phyloP scores from a whole-genome alignment of 257 asterid species.

The Fraxinus cuspidata region DNA sequence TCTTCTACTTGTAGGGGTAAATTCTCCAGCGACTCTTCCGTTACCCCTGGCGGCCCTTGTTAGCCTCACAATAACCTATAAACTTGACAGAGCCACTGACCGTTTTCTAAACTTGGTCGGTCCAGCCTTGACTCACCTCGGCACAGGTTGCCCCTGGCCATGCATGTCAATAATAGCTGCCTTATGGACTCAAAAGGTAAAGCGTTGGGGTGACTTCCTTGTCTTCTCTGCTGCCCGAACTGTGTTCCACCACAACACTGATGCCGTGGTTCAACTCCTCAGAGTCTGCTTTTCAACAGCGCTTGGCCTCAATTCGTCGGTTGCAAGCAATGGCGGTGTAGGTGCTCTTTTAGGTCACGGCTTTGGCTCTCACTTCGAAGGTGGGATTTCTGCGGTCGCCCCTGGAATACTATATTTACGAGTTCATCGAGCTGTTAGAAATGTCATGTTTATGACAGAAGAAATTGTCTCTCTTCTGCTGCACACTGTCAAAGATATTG shows the following conservation, averaged over 20 bases:
- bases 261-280: constrained; percentile 90
- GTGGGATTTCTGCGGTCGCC: constrained; percentile 83
- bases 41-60: constrained; percentile 86
- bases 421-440: constrained; percentile 82
- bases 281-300: constrained; percentile 76
- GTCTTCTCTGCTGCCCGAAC: constrained; percentile 81
- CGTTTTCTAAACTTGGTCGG: constrained; percentile 67
- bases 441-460: constrained; percentile 70
- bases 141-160: constrained; percentile 96
- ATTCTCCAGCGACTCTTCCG: constrained; percentile 73
- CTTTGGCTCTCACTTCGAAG: constrained; percentile 70
- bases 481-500: constrained; percentile 74
- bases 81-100: constrained; percentile 65
- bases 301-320: constrained; percentile 63
- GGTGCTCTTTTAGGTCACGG: constrained; percentile 99
- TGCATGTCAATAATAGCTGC: constrained; percentile 84
- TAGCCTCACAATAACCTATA: constrained; percentile 94
- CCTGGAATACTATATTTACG: constrained; percentile 88
- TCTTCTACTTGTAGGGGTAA: constrained; percentile 56
- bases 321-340: constrained; percentile 66
- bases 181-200: constrained; percentile 89
- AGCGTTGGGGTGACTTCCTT: constrained; percentile 91
- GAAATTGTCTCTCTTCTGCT: constrained; percentile 74
- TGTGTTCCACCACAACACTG: constrained; percentile 80
- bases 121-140: constrained; percentile 70